Percentiles rank a stretch among this genome's conserved stretches.
Evolutionary conservation across 2,329 filamentous ascomycete species (phyloP).

Genomic region (Talaromyces funiculosus): DNA sequence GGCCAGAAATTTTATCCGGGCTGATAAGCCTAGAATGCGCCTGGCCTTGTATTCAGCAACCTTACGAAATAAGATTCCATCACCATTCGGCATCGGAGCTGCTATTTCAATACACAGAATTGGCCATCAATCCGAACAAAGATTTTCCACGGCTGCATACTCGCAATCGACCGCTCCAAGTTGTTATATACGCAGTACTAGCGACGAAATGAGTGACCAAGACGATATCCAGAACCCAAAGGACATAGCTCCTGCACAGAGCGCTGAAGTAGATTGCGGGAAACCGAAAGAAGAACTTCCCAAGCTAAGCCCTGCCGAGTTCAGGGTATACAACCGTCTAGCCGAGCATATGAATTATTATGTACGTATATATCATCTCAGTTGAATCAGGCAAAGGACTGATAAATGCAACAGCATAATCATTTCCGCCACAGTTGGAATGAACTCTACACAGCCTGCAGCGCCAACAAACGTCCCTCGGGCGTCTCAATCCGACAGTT

Average conservation of each 20-base stretch:
- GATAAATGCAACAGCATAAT: constrained; percentile 56
- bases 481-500: constrained; percentile 65
- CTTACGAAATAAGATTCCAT: not conserved
- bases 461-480: constrained; percentile 52
- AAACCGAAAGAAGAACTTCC: constrained; percentile 57
- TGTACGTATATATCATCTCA: constrained; percentile 36
- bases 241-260: constrained; percentile 31
- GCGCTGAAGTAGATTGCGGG: not conserved
- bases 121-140: too few species aligned
- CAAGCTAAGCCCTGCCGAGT: constrained; percentile 62
- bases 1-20: not conserved
- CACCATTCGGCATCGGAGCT: not conserved
- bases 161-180: not conserved
- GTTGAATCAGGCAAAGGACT: too few species aligned
- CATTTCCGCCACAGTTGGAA: constrained; percentile 73
- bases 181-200: not conserved
- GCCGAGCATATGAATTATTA: constrained; percentile 71
- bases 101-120: not conserved
- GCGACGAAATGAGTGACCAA: not conserved
- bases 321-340: constrained; percentile 64
- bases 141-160: not conserved
- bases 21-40: not conserved
- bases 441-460: constrained; percentile 61
- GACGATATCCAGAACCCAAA: constrained; percentile 31
- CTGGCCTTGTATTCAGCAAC: not conserved